Evolutionary conservation across 176 grass and related monocot genomes (phyloP).

Genomic region (Oryza punctata): DNA sequence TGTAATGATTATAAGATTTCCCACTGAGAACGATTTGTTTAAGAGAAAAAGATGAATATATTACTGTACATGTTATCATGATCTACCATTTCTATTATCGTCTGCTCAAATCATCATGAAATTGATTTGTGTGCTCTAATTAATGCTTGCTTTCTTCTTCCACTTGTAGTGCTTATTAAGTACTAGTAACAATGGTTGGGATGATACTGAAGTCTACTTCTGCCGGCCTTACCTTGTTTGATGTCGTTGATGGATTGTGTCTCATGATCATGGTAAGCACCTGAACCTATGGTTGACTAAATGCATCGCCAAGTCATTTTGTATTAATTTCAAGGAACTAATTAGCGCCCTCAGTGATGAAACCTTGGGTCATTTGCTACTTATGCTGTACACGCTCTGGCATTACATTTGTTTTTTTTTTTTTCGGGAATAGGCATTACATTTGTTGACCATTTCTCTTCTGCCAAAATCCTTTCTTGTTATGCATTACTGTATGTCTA

Average conservation of each 20-base stretch:
- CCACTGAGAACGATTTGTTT: not conserved
- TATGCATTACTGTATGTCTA: too few relatives aligned
- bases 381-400: too few relatives aligned
- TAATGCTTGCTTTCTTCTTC: constrained; percentile 30
- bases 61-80: not conserved
- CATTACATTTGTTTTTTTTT: too few relatives aligned
- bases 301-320: constrained; percentile 5
- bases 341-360: not conserved
- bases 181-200: too few relatives aligned
- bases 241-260: constrained; percentile 20
- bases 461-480: too few relatives aligned
- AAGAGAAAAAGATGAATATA: constrained; percentile 19
- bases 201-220: too few relatives aligned
- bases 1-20: constrained; percentile 1
- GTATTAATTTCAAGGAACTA: not conserved
- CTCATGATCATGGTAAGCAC: not conserved
- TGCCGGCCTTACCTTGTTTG: constrained; percentile 30
- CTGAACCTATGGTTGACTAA: not conserved
- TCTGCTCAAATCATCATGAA: not conserved
- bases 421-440: too few relatives aligned
- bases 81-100: not conserved
- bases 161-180: not conserved
- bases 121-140: not conserved
- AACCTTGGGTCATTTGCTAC: not conserved
- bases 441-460: too few relatives aligned